These are phyloP conservation scores for Xylariaceae sp. DNA, from an alignment of 2,329 filamentous ascomycete species.

Conservation along the genomic window DNA sequence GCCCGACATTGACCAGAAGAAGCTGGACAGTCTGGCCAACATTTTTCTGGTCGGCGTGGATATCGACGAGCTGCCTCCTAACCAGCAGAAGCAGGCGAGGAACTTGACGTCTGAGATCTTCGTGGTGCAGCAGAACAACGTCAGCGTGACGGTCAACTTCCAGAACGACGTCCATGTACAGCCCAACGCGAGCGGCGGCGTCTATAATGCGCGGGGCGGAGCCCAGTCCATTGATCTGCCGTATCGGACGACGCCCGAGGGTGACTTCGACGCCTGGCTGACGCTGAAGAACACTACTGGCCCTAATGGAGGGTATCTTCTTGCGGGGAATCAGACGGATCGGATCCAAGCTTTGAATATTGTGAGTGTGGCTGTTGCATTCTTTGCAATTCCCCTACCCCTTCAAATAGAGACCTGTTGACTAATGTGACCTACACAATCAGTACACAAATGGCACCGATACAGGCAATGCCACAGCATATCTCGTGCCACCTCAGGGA, in stretches of 20 bases:
- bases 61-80: constrained; percentile 51
- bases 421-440: background rate
- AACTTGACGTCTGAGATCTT: constrained; percentile 70
- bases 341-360: constrained; percentile 64
- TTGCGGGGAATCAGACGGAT: constrained; percentile 59
- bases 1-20: constrained; percentile 59
- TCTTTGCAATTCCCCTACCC: too few relatives aligned
- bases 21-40: constrained; percentile 64
- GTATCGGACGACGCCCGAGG: constrained; percentile 58
- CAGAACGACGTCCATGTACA: constrained; percentile 38
- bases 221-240: constrained; percentile 59
- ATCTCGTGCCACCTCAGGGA: constrained; percentile 65
- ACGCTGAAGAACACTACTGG: constrained; percentile 54
- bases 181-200: constrained; percentile 52
- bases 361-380: constrained; percentile 10
- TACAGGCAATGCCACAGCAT: constrained; percentile 69
- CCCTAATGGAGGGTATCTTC: constrained; percentile 41
- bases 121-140: constrained; percentile 64
- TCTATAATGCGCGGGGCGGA: constrained; percentile 48
- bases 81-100: constrained; percentile 61
- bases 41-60: constrained; percentile 62
- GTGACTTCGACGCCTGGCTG: constrained; percentile 70
- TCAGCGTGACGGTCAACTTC: constrained; percentile 59
- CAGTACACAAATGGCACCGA: constrained; percentile 55
- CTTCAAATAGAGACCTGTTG: too few relatives aligned